A percentile compares a stretch with the other conserved stretches of the same genome.
These are phyloP conservation scores for Helenozyma rhizophorensis DNA, from an alignment of 805 yeast genomes.

Conservation along the genomic window DNA sequence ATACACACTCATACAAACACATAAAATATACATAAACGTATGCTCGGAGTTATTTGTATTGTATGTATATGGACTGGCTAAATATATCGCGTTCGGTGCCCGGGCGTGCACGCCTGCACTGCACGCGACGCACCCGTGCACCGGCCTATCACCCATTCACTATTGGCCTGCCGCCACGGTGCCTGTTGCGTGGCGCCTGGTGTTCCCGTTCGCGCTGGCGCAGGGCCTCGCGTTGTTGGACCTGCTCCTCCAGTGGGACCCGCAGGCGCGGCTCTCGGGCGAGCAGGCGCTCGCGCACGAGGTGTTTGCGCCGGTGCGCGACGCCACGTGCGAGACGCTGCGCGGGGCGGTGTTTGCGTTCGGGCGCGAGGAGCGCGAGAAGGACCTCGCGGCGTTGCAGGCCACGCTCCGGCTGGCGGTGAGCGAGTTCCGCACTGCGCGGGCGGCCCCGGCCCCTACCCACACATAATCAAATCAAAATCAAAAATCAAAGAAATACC, in stretches of 20 bases:
- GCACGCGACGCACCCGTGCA: too few relatives aligned
- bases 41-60: too few relatives aligned
- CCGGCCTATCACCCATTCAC: too few relatives aligned
- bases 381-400: conserved; percentile 14
- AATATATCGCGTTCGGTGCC: too few relatives aligned
- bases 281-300: conserved; percentile 54
- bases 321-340: conserved; percentile 50
- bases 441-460: too few relatives aligned
- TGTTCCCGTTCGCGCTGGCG: conserved; percentile 60
- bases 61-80: too few relatives aligned
- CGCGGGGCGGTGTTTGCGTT: conserved; percentile 56
- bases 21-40: too few relatives aligned
- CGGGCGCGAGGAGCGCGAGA: conserved; percentile 49
- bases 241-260: conserved; percentile 61
- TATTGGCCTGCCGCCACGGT: too few relatives aligned
- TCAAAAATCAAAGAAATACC: too few relatives aligned
- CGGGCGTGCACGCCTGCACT: too few relatives aligned
- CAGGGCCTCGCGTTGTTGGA: conserved; percentile 51
- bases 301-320: conserved; percentile 52
- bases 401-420: conserved; percentile 19
- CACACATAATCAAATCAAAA: too few relatives aligned
- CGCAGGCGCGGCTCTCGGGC: conserved; percentile 49
- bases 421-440: conserved; percentile 14
- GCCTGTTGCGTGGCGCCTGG: conserved; percentile 41
- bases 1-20: too few relatives aligned